Evolutionary conservation across 805 yeast species (phyloP).

Genomic region (Candida glaebosa): DNA sequence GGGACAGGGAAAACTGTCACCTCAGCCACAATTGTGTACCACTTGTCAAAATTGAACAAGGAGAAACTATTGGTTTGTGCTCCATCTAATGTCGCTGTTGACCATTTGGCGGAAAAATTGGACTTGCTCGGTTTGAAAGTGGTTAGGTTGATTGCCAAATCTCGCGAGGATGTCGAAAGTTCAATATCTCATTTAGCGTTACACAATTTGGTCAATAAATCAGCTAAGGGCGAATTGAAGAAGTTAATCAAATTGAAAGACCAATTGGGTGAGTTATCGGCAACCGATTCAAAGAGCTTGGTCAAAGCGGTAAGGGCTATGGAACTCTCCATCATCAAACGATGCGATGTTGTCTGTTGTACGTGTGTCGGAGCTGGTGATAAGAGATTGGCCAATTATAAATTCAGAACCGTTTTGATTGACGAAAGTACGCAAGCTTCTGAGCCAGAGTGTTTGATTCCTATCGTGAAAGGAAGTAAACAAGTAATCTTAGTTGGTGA

Average conservation of each 20-base stretch:
- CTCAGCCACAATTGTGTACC: constrained; percentile 83
- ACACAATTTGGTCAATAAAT: constrained; percentile 46
- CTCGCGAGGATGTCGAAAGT: constrained; percentile 77
- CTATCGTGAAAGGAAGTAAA: constrained; percentile 83
- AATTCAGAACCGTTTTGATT: constrained; percentile 75
- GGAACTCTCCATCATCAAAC: constrained; percentile 48
- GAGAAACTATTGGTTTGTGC: constrained; percentile 83
- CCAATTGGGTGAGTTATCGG: constrained; percentile 66
- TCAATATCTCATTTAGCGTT: constrained; percentile 56
- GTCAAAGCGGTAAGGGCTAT: constrained; percentile 38
- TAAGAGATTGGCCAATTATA: constrained; percentile 47
- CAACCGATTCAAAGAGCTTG: constrained; percentile 44
- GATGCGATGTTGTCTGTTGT: constrained; percentile 78
- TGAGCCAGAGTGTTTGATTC: constrained; percentile 88
- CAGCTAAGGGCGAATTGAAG: constrained; percentile 54
- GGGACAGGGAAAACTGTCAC: constrained; percentile 92
- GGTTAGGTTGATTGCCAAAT: constrained; percentile 70
- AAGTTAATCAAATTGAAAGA: constrained; percentile 57
- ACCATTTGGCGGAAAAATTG: constrained; percentile 77
- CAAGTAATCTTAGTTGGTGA: constrained; percentile 92
- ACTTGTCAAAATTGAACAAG: constrained; percentile 57
- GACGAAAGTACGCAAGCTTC: constrained; percentile 95
- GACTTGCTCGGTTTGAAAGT: constrained; percentile 70
- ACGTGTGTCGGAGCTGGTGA: constrained; percentile 95
- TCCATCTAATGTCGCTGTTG: constrained; percentile 94